Evolutionary conservation across 2,329 filamentous ascomycete species (phyloP).

Genomic region (Ascochyta clinopodiicola): DNA sequence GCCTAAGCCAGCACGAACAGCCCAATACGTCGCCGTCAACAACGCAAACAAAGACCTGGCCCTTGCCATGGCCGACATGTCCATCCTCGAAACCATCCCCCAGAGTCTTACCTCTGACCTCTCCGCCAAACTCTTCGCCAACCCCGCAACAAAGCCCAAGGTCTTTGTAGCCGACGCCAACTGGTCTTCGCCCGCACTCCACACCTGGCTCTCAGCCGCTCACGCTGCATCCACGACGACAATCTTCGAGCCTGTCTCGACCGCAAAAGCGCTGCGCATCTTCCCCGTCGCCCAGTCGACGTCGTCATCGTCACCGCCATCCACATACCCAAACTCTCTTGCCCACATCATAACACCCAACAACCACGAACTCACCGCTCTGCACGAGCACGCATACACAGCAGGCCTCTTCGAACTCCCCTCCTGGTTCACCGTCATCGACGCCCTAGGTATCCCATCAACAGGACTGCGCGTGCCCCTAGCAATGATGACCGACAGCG

Average conservation of each 20-base stretch:
- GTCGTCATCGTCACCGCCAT: conserved; percentile 61
- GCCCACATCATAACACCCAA: conserved; percentile 84
- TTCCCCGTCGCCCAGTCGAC: conserved; percentile 70
- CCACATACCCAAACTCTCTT: conserved; percentile 66
- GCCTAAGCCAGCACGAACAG: conserved; percentile 67
- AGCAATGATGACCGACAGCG: conserved; percentile 67
- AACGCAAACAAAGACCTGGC: conserved; percentile 81
- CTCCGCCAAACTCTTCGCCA: conserved; percentile 21
- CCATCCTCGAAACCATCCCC: conserved; percentile 67
- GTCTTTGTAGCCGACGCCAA: conserved; percentile 90
- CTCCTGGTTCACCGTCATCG: conserved; percentile 81
- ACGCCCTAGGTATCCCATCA: conserved; percentile 77
- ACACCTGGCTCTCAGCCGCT: conserved; percentile 70
- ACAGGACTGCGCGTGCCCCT: conserved; percentile 74
- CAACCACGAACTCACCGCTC: conserved; percentile 76
- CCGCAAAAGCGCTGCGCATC: conserved; percentile 74
- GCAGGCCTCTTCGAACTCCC: conserved; percentile 71
- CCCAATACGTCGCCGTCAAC: conserved; percentile 92
- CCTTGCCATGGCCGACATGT: conserved; percentile 97
- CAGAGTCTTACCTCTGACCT: conserved; percentile 21
- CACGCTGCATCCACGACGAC: conserved; percentile 55
- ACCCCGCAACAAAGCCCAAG: conserved; percentile 56
- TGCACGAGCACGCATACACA: conserved; percentile 74
- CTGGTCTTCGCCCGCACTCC: conserved; percentile 73
- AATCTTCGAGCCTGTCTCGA: conserved; percentile 89